Percentiles rank a stretch among this genome's conserved stretches.
phyloP scores from a whole-genome alignment of 2,329 filamentous ascomycete genomes.

The Claviceps digitariae region DNA sequence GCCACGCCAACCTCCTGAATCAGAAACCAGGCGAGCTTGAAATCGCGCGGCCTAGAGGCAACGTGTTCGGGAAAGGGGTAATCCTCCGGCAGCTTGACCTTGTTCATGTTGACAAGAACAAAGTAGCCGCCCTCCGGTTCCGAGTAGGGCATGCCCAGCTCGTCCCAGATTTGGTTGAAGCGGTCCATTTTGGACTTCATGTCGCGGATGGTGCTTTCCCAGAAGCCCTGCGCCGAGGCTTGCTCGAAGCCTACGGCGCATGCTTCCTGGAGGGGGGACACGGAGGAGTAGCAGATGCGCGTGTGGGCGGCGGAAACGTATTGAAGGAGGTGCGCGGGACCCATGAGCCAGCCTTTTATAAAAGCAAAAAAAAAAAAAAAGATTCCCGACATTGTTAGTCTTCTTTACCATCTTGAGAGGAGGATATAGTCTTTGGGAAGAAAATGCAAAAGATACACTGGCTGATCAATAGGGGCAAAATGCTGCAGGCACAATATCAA shows the following conservation, averaged over 20 bases:
- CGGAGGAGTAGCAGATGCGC: slow-evolving; percentile 87
- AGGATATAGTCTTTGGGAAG: not conserved
- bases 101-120: slow-evolving; percentile 83
- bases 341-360: slow-evolving; percentile 75
- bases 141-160: slow-evolving; percentile 67
- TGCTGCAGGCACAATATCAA: not conserved
- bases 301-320: slow-evolving; percentile 89
- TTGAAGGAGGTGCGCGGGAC: slow-evolving; percentile 75
- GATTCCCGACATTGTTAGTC: not conserved
- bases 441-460: not conserved
- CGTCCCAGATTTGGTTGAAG: slow-evolving; percentile 72
- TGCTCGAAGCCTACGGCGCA: slow-evolving; percentile 88
- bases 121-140: slow-evolving; percentile 97
- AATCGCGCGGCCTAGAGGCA: slow-evolving; percentile 73
- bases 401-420: not conserved
- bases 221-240: slow-evolving; percentile 75
- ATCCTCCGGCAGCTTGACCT: slow-evolving; percentile 67
- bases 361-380: no score
- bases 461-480: not conserved
- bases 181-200: slow-evolving; percentile 82
- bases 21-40: slow-evolving; percentile 90
- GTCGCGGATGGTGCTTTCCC: slow-evolving; percentile 67
- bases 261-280: slow-evolving; percentile 88
- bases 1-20: slow-evolving; percentile 95
- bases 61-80: slow-evolving; percentile 89